Percentiles rank a stretch among this genome's conserved stretches.
These are phyloP conservation scores for Amphicarpaea edgeworthii DNA, from an alignment of 306 rosid species.

Conservation along the genomic window DNA sequence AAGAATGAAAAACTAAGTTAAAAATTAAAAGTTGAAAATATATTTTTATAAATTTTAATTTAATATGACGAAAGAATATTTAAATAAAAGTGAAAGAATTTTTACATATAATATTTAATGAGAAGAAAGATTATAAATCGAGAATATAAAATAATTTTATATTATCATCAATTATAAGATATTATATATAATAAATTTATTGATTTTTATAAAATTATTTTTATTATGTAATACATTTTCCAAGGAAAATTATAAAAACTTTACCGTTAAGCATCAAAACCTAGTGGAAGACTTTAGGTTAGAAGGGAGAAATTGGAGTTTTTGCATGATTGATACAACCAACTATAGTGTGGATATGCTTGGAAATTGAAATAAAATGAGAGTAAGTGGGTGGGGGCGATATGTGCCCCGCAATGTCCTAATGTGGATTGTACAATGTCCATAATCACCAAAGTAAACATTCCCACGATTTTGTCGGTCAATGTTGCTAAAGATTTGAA, in stretches of 20 bases:
- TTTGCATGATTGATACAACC: neutral
- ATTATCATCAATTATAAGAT: too few species aligned
- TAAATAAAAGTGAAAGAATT: too few species aligned
- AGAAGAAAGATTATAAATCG: too few species aligned
- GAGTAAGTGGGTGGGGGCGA: neutral
- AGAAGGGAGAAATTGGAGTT: neutral
- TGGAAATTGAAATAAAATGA: neutral
- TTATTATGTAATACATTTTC: too few species aligned
- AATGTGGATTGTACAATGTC: constrained; percentile 16
- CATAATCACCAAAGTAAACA: neutral
- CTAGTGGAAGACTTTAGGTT: neutral
- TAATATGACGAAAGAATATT: too few species aligned
- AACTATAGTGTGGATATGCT: neutral
- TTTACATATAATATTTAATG: too few species aligned
- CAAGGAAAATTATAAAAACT: neutral
- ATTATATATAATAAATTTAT: too few species aligned
- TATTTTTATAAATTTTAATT: too few species aligned
- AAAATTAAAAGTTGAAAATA: neutral
- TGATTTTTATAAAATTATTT: too few species aligned
- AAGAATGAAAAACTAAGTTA: too few species aligned
- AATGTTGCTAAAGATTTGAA: neutral
- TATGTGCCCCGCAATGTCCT: neutral
- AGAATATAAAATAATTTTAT: too few species aligned
- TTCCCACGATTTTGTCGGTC: neutral
- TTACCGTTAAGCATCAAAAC: neutral